Conservation (phyloP, 176 grass and related monocot species). For the Pontederia crassipes region DNA sequence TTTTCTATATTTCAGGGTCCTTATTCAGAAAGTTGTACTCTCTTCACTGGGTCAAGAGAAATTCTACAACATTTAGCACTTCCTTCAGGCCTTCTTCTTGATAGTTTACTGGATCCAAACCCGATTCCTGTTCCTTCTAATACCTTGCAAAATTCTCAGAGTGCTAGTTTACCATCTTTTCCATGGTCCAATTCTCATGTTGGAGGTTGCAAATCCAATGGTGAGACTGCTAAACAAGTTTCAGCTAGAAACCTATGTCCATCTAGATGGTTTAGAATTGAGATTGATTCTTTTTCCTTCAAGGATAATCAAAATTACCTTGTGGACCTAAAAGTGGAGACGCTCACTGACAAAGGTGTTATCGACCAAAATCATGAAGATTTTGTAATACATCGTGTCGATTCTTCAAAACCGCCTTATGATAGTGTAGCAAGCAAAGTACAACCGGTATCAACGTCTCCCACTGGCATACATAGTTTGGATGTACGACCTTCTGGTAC, state of each 20-base stretch:
- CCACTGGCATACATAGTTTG: not conserved
- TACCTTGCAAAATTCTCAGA: conserved; percentile 29
- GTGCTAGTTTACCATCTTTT: conserved; percentile 84
- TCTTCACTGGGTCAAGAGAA: conserved; percentile 52
- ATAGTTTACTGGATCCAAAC: conserved; percentile 41
- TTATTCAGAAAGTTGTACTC: conserved; percentile 21
- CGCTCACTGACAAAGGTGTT: conserved; percentile 28
- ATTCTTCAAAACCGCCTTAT: conserved; percentile 29
- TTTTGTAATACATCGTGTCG: conserved; percentile 45
- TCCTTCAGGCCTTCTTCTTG: conserved; percentile 39
- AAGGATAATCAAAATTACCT: conserved; percentile 4
- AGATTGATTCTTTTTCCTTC: conserved; percentile 25
- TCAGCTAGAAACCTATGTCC: conserved; percentile 40
- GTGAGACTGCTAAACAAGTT: conserved; percentile 55
- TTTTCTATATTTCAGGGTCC: conserved; percentile 36
- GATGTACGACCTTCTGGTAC: not conserved
- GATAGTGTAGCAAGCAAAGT: conserved; percentile 36
- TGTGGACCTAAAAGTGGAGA: not conserved
- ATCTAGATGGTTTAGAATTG: conserved; percentile 74
- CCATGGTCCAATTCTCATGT: conserved; percentile 59
- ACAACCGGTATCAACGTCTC: conserved; percentile 36
- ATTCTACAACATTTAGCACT: conserved; percentile 57
- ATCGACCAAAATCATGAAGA: conserved; percentile 33
- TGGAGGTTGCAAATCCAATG: conserved; percentile 42
- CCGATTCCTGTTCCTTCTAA: conserved; percentile 32